Base-by-base conservation (phyloP, 768 basidiomycete genomes). In the Fistulinella prunicolor region DNA sequence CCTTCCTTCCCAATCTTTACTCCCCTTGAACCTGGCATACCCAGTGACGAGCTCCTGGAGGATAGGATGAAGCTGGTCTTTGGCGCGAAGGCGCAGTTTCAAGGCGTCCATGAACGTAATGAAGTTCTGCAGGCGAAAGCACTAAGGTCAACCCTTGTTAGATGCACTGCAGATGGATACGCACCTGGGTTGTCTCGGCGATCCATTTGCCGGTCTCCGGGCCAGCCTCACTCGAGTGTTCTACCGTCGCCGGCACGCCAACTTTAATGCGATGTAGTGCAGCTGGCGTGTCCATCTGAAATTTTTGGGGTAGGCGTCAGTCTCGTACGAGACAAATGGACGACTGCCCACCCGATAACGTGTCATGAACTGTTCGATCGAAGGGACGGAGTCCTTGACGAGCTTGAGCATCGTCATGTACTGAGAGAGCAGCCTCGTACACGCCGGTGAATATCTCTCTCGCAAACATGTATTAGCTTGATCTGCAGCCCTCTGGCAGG, bases 51-150 rank as follows among this genome's bases (percentile, higher is more conserved):
- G 81, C 56, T 95, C 96, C 55, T 95, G 92, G 37, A 98, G 65
- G 51, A 96, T 82, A 0, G 94, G 94, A 65, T 98, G 94, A 3
- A 99, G 75, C 59, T 96, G 93, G 60, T 98, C 96, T 65, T 97
- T 99, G 3, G 96, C 95, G n/a, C 93, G 81, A 58, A 97, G 72
- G 9, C 87, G 83, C 42, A 98, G 75, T 62, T 94, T 94, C 22
- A 98, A 76, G 1, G 94, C 95, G 58, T 99, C 96, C 91, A 98
- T 96, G 56, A 98, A 94, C 0, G 95, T 98, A 56, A 99, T 98
- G 54, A 98, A 99, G 65, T 85, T 88, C 93, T 97, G 58, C 1
- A 48, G n/a, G 38, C 34, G 4, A 29, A 20, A 3, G 29, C 20
- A 14, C 0, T 1, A 6, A 28, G 9, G 13, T 32, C 9, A 16